Base-by-base conservation (phyloP, 306 rosid genomes). In the Trichosanthes cucumerina region DNA sequence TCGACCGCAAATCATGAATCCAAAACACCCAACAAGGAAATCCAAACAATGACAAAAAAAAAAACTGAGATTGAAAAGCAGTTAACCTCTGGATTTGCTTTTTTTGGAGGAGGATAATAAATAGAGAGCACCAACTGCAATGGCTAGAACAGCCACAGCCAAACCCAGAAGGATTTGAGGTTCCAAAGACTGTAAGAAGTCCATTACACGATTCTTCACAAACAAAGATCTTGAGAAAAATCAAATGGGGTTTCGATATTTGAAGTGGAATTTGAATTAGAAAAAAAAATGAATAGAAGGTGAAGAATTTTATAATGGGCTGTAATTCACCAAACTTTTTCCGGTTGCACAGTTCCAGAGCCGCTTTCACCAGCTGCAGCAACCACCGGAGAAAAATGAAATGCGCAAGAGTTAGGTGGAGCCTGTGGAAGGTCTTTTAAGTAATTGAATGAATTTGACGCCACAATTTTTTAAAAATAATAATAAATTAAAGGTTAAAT, bases 151-250 rank as follows among this genome's bases (percentile, higher is more conserved):
- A 50, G 81, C 81, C 33, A 53, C 68, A 53, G 66, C 77, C 24
- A 39, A 7, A 66, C 77, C 81, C 69, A 79, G 69, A 50, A 79
- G 66, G 46, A 69, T 54, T 57, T 68, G 81, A 4, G 76, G 66
- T 54, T 79, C 81, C 41, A 66, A 36, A 34, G 77, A 50, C 81
- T 68, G 77, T 68, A 53, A 79, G 41, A 53, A 68, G 4, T 66
- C 77, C 81, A 79, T 79, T 4, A 39, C n/a, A 46, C 23, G 39
- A 76, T 19, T 21, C 39, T 39, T 76, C 21, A 6, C 66, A 56
- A 14, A 28, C 43, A 54, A 33, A 50, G 49, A 52, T 12, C 28
- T 24, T 19, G 15, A 24, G 12, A 33, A 9, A 57, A 26, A 38
- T 54, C 66, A 38, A 76, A 57, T n/a, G 79, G 68, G 43, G 43